Evolutionary conservation across 306 rosid species (phyloP), one percentile per base, ranked within the genome.

Genomic region (Lupinus albus): DNA sequence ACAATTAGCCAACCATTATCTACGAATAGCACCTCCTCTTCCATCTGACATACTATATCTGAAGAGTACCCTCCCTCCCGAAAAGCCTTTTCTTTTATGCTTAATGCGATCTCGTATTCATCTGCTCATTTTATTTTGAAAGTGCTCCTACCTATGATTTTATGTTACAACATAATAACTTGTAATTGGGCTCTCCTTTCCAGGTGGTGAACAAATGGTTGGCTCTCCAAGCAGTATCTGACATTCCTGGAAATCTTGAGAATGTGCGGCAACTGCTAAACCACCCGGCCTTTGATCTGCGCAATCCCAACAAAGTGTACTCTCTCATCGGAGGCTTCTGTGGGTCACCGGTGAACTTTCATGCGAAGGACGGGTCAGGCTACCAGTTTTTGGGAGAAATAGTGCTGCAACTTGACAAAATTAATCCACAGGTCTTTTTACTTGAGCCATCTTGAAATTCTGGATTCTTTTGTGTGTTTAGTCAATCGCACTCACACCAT

Each of bases 191-290:
- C 11, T 57, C 60, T 54, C 63, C 32, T 76, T 46, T 74, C 17
- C 78, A 94, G 99, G 99, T 90, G 74, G 96, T 94, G 80, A 90
- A 88, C 67, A 94, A 90, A 79, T 94, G 97, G 99, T 82, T 90
- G 90, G 84, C 92, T 39, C 96, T 94, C 78, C 99, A 94, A 94
- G 96, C 99, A 18, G 67, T 76, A 73, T 94, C 99, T 35, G 89
- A 94, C 71, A 52, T 81, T 79, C 81, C 96, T 32, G 91, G 95
- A 41, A 90, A 94, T 62, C 85, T 94, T 33, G 95, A 79, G 87
- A 86, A 90, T 72, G 95, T 94, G 64, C 81, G 72, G 80, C 77
- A 79, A 50, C 95, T 94, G 68, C 36, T 94, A 30, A 76, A 32
- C 81, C 99, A 94, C 82, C 89, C 96, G 15, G 97, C 82, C 54